Evolutionary conservation across 371 early-diverging fungal species (phyloP).

Genomic region (Rhizopus delemar): DNA sequence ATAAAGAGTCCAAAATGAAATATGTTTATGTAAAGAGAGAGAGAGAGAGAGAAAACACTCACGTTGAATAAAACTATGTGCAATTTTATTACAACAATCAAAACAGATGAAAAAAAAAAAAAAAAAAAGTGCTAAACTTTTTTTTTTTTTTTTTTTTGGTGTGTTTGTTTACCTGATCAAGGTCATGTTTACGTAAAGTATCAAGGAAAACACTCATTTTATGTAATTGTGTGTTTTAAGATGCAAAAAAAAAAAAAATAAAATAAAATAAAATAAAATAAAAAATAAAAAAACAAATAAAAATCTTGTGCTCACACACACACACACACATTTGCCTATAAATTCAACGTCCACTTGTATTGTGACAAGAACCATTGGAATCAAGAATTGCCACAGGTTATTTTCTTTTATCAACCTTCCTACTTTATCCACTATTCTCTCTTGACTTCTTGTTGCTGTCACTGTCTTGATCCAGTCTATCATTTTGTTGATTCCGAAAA

Average conservation of each 20-base stretch:
- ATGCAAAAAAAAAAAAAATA: not conserved
- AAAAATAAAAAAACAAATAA: not conserved
- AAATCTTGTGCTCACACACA: not conserved
- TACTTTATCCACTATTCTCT: too few relatives aligned
- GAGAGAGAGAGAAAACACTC: conserved; percentile 2
- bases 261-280: not conserved
- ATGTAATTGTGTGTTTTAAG: not conserved
- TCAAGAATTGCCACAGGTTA: too few relatives aligned
- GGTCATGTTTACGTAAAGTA: conserved; percentile 34
- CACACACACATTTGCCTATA: not conserved
- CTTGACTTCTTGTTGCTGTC: too few relatives aligned
- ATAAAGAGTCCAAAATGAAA: not conserved
- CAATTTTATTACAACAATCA: conserved; percentile 1
- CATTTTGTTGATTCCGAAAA: too few relatives aligned
- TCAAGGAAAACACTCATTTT: conserved; percentile 31
- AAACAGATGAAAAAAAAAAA: conserved; percentile 1
- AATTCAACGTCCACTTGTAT: not conserved
- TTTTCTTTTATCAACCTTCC: too few relatives aligned
- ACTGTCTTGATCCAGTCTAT: too few relatives aligned
- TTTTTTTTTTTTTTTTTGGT: not conserved
- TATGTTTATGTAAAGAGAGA: not conserved
- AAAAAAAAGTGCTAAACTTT: not conserved
- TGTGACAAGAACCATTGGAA: too few relatives aligned
- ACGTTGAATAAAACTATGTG: conserved; percentile 31
- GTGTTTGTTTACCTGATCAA: conserved; percentile 24